A percentile compares a stretch with the other conserved stretches of the same genome.
phyloP scores from a whole-genome alignment of 1,284 basidiomycete genomes.

The Peniophora sp. region DNA sequence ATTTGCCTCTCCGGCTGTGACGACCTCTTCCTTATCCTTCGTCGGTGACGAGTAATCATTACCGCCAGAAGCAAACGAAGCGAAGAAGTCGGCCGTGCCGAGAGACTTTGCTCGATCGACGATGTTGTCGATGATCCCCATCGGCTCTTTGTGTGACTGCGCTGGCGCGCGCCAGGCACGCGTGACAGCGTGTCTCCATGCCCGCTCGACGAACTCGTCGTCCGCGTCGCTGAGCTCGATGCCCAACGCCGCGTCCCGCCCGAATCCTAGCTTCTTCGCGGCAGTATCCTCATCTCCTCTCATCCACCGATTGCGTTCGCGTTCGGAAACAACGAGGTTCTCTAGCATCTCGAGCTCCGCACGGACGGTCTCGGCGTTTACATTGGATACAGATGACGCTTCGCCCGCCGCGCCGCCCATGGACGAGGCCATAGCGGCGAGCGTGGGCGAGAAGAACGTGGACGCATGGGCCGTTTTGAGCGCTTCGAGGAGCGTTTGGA shows the following conservation, averaged over 20 bases:
- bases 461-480: background rate
- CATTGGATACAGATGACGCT: conserved; percentile 1
- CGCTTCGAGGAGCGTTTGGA: conserved; percentile 39
- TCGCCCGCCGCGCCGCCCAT: conserved; percentile 25
- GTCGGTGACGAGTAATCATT: no score
- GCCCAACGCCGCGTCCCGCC: conserved; percentile 44
- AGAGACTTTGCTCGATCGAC: no score
- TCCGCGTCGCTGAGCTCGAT: conserved; percentile 62
- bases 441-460: no score
- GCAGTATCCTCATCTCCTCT: conserved; percentile 41
- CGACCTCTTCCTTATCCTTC: no score
- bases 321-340: conserved; percentile 49
- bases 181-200: conserved; percentile 58
- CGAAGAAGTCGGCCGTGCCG: no score
- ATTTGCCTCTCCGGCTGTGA: conserved; percentile 35
- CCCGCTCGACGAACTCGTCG: conserved; percentile 59
- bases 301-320: conserved; percentile 57
- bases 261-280: conserved; percentile 53
- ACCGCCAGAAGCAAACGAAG: no score
- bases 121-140: no score
- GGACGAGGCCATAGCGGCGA: conserved; percentile 24
- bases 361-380: no score
- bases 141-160: no score
- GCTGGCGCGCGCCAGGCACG: conserved; percentile 38
- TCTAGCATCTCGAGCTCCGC: conserved; percentile 38